Evolutionary conservation across 257 asterid genomes (phyloP).

Genomic region (Scutellaria baicalensis): DNA sequence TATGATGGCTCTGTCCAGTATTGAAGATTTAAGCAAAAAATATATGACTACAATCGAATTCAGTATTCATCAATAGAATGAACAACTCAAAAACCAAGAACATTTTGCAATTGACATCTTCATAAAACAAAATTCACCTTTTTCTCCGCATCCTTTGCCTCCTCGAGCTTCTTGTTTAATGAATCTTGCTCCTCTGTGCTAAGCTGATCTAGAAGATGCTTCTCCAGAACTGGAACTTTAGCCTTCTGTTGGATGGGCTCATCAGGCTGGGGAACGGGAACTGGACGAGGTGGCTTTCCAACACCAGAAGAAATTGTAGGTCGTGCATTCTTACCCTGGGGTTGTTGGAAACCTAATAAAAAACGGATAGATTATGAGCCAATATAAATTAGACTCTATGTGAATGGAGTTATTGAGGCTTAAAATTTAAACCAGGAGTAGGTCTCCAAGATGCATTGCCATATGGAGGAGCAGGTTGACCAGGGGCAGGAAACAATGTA

Average conservation of each 20-base stretch:
- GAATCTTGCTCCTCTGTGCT: constrained; percentile 89
- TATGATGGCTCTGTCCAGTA: neutral
- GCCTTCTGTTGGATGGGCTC: constrained; percentile 74
- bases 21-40: neutral
- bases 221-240: constrained; percentile 88
- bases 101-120: neutral
- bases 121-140: constrained; percentile 41
- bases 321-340: constrained; percentile 49
- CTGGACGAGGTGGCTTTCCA: constrained; percentile 95
- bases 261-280: constrained; percentile 58
- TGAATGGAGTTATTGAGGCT: neutral
- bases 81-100: neutral
- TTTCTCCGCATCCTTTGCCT: constrained; percentile 87
- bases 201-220: constrained; percentile 82
- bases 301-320: constrained; percentile 42
- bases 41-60: neutral
- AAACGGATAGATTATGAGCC: constrained; percentile 6
- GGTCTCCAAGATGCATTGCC: constrained; percentile 65
- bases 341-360: constrained; percentile 56
- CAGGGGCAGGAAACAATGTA: constrained; percentile 38
- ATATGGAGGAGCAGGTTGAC: constrained; percentile 42
- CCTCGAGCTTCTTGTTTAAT: constrained; percentile 73
- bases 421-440: constrained; percentile 45
- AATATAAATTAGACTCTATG: neutral
- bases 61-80: neutral